Conservation (phyloP, 2,329 filamentous ascomycete genomes). For the Ustilaginoidea virens region DNA sequence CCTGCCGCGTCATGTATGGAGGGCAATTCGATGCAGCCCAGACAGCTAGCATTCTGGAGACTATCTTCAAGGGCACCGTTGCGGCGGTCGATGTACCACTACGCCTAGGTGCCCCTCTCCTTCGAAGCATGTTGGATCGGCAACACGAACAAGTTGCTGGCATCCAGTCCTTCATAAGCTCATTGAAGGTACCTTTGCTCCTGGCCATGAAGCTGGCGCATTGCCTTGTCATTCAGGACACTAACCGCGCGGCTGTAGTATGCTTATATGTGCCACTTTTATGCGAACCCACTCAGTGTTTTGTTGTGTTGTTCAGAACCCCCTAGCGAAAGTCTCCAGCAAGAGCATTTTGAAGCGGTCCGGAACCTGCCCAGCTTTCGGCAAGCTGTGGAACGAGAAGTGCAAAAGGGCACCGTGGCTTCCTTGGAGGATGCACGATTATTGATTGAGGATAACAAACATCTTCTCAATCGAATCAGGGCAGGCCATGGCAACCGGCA, state of each 20-base stretch:
- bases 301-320: constrained; percentile 24
- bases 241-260: constrained; percentile 36
- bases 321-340: constrained; percentile 23
- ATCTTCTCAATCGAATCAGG: constrained; percentile 31
- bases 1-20: constrained; percentile 51
- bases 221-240: background rate
- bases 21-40: constrained; percentile 66
- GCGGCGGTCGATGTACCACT: constrained; percentile 40
- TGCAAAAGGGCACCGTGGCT: constrained; percentile 26
- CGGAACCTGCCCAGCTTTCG: constrained; percentile 57
- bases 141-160: constrained; percentile 67
- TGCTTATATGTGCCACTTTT: constrained; percentile 76
- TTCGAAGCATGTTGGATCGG: constrained; percentile 49
- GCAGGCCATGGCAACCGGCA: constrained; percentile 15
- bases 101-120: constrained; percentile 47
- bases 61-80: constrained; percentile 51
- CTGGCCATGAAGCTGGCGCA: too few species aligned
- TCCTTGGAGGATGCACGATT: constrained; percentile 26
- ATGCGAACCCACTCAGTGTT: constrained; percentile 59
- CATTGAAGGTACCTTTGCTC: constrained; percentile 56
- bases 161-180: constrained; percentile 55
- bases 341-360: constrained; percentile 50
- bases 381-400: constrained; percentile 29
- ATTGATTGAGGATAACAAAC: constrained; percentile 44
- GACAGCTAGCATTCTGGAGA: constrained; percentile 55